phyloP scores from a whole-genome alignment of 768 basidiomycete species.

The Boletus coccyginus region DNA sequence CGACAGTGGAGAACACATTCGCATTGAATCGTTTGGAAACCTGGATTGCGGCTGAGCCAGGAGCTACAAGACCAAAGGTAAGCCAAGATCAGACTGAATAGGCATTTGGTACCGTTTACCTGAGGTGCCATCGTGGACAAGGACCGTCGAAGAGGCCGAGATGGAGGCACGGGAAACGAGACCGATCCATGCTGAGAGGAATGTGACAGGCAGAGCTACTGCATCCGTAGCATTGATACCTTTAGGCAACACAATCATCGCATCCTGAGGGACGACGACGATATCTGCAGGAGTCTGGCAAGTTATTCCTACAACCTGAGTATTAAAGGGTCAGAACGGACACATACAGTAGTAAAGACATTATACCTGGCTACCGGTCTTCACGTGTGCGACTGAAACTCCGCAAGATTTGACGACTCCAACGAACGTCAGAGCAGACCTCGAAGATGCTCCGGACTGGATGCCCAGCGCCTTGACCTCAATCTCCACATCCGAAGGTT shows the following conservation, averaged over 20 bases:
- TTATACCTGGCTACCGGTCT: slow-evolving; percentile 8
- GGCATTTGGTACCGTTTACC: too few relatives aligned
- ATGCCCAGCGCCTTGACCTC: slow-evolving; percentile 15
- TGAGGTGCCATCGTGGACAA: too few relatives aligned
- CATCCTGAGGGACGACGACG: slow-evolving; percentile 13
- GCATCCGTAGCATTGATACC: slow-evolving; percentile 17
- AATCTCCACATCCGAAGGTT: slow-evolving; percentile 19
- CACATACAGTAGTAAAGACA: not conserved
- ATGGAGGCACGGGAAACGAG: slow-evolving; percentile 20
- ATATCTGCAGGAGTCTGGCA: slow-evolving; percentile 15
- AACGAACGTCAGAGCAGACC: slow-evolving; percentile 17
- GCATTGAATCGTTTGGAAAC: slow-evolving; percentile 21
- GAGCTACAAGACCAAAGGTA: too few relatives aligned
- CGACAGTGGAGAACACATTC: slow-evolving; percentile 22
- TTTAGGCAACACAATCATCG: slow-evolving; percentile 13
- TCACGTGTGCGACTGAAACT: not conserved
- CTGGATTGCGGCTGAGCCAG: slow-evolving; percentile 27
- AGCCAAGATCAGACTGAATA: too few relatives aligned
- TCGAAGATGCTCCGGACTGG: not conserved
- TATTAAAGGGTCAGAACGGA: not conserved
- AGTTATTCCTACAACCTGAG: slow-evolving; percentile 19
- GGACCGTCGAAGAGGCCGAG: too few relatives aligned
- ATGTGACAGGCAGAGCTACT: slow-evolving; percentile 18
- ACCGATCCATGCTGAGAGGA: slow-evolving; percentile 30
- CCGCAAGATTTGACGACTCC: slow-evolving; percentile 22